A percentile compares a stretch with the other conserved stretches of the same genome.
Evolutionary conservation across 1,284 basidiomycete genomes (phyloP).

Genomic region (Thecaphora frezii): DNA sequence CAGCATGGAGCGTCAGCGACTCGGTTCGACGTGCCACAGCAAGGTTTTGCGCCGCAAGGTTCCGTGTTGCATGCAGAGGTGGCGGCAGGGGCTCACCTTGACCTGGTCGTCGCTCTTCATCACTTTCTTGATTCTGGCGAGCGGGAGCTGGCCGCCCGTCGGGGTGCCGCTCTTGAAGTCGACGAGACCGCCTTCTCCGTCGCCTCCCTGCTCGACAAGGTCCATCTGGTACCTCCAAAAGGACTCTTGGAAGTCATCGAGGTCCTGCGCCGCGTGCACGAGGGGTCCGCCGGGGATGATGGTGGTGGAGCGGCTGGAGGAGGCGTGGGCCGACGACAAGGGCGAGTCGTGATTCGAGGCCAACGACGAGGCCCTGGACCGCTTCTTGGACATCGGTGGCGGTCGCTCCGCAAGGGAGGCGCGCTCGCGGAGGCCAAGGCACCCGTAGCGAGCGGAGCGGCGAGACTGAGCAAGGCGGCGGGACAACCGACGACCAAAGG

Average conservation of each 20-base stretch:
- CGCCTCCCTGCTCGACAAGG: conserved; percentile 46
- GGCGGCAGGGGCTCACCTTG: conserved; percentile 19
- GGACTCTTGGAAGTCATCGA: conserved; percentile 46
- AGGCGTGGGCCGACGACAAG: conserved; percentile 5
- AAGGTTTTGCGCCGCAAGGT: too few relatives aligned
- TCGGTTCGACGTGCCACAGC: too few relatives aligned
- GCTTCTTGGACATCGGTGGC: conserved; percentile 25
- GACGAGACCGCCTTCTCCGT: conserved; percentile 44
- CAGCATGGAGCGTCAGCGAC: not conserved
- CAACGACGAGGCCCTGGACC: conserved; percentile 29
- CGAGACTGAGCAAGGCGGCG: too few relatives aligned
- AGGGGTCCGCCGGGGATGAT: conserved; percentile 21
- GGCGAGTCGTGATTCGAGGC: conserved; percentile 13
- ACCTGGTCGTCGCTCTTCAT: conserved; percentile 59
- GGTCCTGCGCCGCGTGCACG: conserved; percentile 31
- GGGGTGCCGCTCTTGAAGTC: conserved; percentile 48
- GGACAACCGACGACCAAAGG: too few relatives aligned
- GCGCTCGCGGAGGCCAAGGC: too few relatives aligned
- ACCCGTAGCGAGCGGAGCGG: too few relatives aligned
- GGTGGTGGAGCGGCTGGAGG: conserved; percentile 14
- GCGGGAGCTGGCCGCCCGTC: conserved; percentile 48
- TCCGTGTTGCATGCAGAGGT: too few relatives aligned
- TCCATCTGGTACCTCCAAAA: conserved; percentile 55
- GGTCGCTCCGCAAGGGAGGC: too few relatives aligned
- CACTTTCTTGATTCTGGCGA: conserved; percentile 58